A percentile compares a stretch with the other conserved stretches of the same genome.
Evolutionary conservation across 1,284 basidiomycete species (phyloP).

Genomic region (Thelephora terrestris): DNA sequence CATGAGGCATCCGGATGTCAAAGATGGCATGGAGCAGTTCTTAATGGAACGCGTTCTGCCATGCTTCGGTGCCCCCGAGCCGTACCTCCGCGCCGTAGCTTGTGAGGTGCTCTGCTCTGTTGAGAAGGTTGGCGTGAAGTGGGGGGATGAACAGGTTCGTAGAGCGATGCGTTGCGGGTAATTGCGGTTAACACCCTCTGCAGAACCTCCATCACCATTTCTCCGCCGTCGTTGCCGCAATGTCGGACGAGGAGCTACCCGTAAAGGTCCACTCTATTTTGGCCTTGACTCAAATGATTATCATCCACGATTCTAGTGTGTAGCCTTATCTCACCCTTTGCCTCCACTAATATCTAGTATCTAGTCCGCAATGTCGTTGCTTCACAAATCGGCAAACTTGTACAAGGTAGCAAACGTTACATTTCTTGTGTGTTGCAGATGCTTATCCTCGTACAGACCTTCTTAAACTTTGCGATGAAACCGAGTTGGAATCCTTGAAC

Average conservation of each 20-base stretch:
- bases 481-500: conserved; percentile 81
- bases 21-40: conserved; percentile 68
- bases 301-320: conserved; percentile 53
- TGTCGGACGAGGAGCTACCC: conserved; percentile 73
- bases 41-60: conserved; percentile 63
- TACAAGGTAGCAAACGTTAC: conserved; percentile 53
- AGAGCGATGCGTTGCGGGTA: too few species aligned
- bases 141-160: conserved; percentile 47
- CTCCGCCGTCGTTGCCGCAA: conserved; percentile 44
- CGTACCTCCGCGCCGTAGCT: conserved; percentile 73
- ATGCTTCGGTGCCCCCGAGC: conserved; percentile 52
- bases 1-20: conserved; percentile 72
- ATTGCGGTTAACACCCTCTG: neutral
- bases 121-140: conserved; percentile 55
- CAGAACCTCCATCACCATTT: conserved; percentile 59
- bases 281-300: conserved; percentile 71
- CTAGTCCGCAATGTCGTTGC: conserved; percentile 64
- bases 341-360: neutral
- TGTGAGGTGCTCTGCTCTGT: conserved; percentile 71
- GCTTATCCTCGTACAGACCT: conserved; percentile 39
- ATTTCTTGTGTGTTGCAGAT: neutral
- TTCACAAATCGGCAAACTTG: conserved; percentile 77
- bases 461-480: conserved; percentile 81
- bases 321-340: conserved; percentile 4
- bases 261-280: conserved; percentile 81